Evolutionary conservation across 192 early-diverging fungal species (phyloP).

Genomic region (Rhizophagus sp.): DNA sequence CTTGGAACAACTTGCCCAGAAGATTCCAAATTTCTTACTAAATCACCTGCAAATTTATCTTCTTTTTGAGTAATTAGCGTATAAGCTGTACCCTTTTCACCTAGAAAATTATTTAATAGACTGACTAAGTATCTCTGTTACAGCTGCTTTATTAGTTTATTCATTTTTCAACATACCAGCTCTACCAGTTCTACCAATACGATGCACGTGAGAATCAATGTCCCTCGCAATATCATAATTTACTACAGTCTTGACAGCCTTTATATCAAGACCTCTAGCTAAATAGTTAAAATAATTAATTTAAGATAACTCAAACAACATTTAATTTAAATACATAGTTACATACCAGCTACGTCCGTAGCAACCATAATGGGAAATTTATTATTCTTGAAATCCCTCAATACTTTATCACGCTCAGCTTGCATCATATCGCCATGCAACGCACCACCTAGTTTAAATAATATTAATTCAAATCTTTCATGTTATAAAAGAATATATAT

Average conservation of each 20-base stretch:
- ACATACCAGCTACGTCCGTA: conserved; percentile 63
- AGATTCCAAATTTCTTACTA: conserved; percentile 63
- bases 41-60: conserved; percentile 62
- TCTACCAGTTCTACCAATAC: conserved; percentile 70
- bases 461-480: not conserved
- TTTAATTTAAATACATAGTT: not conserved
- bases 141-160: not conserved
- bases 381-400: conserved; percentile 65
- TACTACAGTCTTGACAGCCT: conserved; percentile 69
- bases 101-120: not conserved
- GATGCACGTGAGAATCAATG: conserved; percentile 84
- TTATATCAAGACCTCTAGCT: conserved; percentile 83
- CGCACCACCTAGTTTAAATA: conserved; percentile 41
- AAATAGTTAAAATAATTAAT: conserved; percentile 11
- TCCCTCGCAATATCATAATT: conserved; percentile 82
- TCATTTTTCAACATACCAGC: conserved; percentile 40
- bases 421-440: conserved; percentile 83
- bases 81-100: conserved; percentile 66
- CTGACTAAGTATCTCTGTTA: not conserved
- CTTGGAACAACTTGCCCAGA: conserved; percentile 51
- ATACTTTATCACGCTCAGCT: conserved; percentile 70
- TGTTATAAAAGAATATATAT: not conserved
- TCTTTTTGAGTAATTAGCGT: conserved; percentile 65
- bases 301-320: not conserved
- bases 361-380: conserved; percentile 63